Percentiles rank a stretch among this genome's conserved stretches.
Evolutionary conservation across 257 asterid species (phyloP).

Genomic region (Cordia subcordata): DNA sequence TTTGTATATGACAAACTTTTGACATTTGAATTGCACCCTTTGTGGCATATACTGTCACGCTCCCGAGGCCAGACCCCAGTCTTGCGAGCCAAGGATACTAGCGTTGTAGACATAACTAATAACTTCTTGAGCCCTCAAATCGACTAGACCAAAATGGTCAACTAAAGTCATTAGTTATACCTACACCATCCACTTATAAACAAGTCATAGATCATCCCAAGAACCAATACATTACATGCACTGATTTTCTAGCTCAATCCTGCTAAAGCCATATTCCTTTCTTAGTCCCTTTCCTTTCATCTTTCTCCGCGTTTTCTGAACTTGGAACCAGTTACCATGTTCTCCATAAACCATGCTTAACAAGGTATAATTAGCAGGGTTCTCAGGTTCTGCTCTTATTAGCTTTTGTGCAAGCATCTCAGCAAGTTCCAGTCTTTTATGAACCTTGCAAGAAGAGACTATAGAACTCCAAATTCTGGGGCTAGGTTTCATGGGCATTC

Average conservation of each 20-base stretch:
- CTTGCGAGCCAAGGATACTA: no score
- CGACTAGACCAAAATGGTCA: no score
- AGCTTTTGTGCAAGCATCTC: conserved; percentile 40
- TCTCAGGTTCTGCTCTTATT: conserved; percentile 53
- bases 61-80: no score
- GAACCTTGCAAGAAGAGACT: conserved; percentile 52
- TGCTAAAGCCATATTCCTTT: conserved; percentile 50
- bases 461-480: conserved; percentile 47
- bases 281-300: conserved; percentile 35
- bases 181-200: no score
- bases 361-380: conserved; percentile 53
- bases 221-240: not conserved
- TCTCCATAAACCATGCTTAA: conserved; percentile 59
- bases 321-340: conserved; percentile 57
- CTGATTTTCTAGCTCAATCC: conserved; percentile 24
- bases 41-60: no score
- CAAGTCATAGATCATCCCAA: no score
- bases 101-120: no score
- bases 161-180: no score
- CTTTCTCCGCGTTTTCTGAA: conserved; percentile 46
- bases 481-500: conserved; percentile 38
- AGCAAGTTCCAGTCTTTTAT: conserved; percentile 60
- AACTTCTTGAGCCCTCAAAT: no score
- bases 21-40: no score
- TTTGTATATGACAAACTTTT: no score